Base-by-base conservation (phyloP, 495 filamentous ascomycete genomes). In the Penicillium parvum region DNA sequence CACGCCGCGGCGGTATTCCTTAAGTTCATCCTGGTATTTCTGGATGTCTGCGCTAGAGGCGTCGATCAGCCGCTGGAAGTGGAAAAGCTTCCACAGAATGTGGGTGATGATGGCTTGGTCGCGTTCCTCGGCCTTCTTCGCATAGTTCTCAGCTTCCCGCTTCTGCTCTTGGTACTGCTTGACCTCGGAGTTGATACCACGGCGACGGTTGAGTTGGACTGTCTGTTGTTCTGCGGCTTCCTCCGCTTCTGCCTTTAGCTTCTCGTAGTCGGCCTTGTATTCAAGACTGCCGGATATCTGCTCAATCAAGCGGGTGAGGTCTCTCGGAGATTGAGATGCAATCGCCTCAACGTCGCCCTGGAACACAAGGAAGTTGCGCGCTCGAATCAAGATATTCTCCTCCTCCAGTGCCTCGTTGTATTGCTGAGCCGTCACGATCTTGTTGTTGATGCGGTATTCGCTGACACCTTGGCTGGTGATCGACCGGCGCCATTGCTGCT, bases 261-360 rank as follows among this genome's bases (percentile, higher is more conserved):
- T 78, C 54, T 99, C 92, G 61, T 97, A 99, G 45, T 96, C 92
- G 10, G 81, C 83, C 66, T 96, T 97, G 72, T 91, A 88, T 50
- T 99, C 92, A 38, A 96, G 65, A 66, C 88, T 95, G 33, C 92
- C 92, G 1, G 90, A 96, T 37, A 99, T 97, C 65, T 96, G 92
- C 68, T 99, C 92, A 32, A 99, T 94, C 37, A 97, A 66, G 16
- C 87, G 82, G 0, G 92, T 99, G n/a, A 97, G 78, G 50, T 97
- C 92, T 50, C 83, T 86, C 0, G 92, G 88, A 0, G 87, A 88
- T 61, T 97, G 92, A 5, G 88, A 85, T 4, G 92, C 94, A 50
- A 99, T 96, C n/a, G 88, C 83, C 66, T 99, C 92, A 30, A 99
- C 92, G 60, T 99, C 92, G 38, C 92, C 92, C 64, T 99, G 92